Evolutionary conservation across 495 filamentous ascomycete species (phyloP).

Genomic region (Extremus antarcticus): DNA sequence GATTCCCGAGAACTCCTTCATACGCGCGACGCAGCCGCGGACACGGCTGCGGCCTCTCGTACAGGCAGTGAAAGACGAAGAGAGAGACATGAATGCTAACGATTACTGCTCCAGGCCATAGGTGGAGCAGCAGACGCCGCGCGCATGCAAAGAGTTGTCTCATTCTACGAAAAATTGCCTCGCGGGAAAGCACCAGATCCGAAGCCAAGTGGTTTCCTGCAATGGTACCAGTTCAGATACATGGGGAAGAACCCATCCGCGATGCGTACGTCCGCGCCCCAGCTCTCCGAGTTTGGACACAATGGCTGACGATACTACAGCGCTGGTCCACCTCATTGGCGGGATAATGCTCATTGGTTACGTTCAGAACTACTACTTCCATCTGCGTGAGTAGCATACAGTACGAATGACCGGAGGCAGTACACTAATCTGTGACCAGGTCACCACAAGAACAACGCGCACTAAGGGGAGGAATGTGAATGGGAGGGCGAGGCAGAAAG

Average conservation of each 20-base stretch:
- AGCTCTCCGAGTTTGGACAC: not conserved
- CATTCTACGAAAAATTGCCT: conserved; percentile 96
- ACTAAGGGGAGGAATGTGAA: conserved; percentile 46
- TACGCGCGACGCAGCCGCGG: not conserved
- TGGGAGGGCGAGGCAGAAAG: conserved; percentile 1
- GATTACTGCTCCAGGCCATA: conserved; percentile 50
- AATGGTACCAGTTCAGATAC: conserved; percentile 84
- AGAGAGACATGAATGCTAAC: conserved; percentile 3
- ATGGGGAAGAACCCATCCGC: conserved; percentile 83
- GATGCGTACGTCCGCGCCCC: conserved; percentile 57
- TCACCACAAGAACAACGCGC: conserved; percentile 98
- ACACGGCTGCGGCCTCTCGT: too few relatives aligned
- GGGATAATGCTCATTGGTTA: conserved; percentile 70
- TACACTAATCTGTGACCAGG: conserved; percentile 45
- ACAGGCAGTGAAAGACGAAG: too few relatives aligned
- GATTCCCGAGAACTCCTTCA: not conserved
- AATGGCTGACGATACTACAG: conserved; percentile 39
- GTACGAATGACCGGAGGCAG: not conserved
- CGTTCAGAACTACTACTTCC: conserved; percentile 98
- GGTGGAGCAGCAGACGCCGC: conserved; percentile 87
- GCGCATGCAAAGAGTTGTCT: conserved; percentile 90
- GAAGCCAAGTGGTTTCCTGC: conserved; percentile 67
- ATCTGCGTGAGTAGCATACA: conserved; percentile 64
- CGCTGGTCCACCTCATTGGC: conserved; percentile 74
- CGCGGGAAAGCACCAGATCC: conserved; percentile 72